Percentiles rank a stretch among this genome's conserved stretches.
Evolutionary conservation across 306 rosid species (phyloP).

Genomic region (Leucaena leucocephala): DNA sequence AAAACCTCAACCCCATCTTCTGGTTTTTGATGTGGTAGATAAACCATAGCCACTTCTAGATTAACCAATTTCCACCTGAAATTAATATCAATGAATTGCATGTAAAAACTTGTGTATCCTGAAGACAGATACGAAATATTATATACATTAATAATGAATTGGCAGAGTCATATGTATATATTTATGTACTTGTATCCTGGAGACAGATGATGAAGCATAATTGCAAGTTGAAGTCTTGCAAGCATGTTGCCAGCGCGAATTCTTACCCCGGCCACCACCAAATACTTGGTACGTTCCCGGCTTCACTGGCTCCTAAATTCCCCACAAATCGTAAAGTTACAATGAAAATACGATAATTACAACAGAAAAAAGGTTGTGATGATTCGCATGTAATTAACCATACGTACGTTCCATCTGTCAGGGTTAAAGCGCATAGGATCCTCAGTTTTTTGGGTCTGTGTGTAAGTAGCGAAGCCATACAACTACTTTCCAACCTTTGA

Average conservation of each 20-base stretch:
- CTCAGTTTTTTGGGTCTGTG: slow-evolving; percentile 27
- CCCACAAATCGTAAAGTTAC: background rate
- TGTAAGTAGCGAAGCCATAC: slow-evolving; percentile 30
- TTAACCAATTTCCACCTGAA: slow-evolving; percentile 52
- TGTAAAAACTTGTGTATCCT: too few relatives aligned
- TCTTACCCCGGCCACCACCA: slow-evolving; percentile 49
- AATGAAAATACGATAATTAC: background rate
- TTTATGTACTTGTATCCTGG: slow-evolving; percentile 39
- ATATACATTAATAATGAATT: background rate
- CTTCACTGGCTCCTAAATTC: slow-evolving; percentile 24
- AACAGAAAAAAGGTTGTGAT: background rate
- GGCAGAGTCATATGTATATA: too few relatives aligned
- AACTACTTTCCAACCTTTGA: slow-evolving; percentile 38
- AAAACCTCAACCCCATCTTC: slow-evolving; percentile 40
- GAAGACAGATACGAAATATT: too few relatives aligned
- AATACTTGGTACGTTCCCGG: slow-evolving; percentile 44
- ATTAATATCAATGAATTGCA: background rate
- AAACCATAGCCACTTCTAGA: slow-evolving; percentile 35
- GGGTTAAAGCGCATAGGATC: slow-evolving; percentile 39
- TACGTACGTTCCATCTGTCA: slow-evolving; percentile 39
- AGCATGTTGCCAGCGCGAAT: slow-evolving; percentile 53
- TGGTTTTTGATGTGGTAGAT: slow-evolving; percentile 45
- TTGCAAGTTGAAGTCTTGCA: slow-evolving; percentile 46
- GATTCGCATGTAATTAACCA: background rate
- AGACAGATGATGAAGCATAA: slow-evolving; percentile 53